Evolutionary conservation across 345 rosid genomes (phyloP), one percentile per base, ranked within the genome.

Genomic region (Syzygium oleosum): DNA sequence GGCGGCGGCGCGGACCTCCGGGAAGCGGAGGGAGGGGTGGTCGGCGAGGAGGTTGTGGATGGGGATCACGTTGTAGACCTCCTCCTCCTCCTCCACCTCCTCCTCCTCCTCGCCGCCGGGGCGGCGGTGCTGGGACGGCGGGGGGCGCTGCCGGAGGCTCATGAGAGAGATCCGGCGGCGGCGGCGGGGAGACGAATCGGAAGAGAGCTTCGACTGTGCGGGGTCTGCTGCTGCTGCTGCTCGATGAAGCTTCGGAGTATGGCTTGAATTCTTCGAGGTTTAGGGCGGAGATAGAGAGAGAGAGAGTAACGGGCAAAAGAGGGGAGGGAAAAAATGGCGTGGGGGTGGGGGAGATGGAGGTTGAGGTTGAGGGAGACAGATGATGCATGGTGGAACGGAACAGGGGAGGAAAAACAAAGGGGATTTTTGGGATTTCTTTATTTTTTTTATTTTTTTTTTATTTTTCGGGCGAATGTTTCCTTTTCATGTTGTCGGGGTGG

Each of bases 31-130:
- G 49, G 99, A 95, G 52, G 98, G 99, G 90, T 96, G 99, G 93
- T 96, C 99, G 14, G 99, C 98, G 83, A 95, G 96, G 89, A 96
- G 98, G 92, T 96, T 96, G 92, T 97, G 95, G 46, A 97, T 94
- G 14, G 99, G 99, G 79, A 97, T 96, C 19, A 97, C 94, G 92
- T 97, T 97, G 91, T 91, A 96, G 1, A 93, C 73, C 88, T 97
- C 96, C 49, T 94, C 95, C 51, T 90, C 94, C 46, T 5, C n/a
- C n/a, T n/a, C n/a, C n/a, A n/a, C 41, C 41, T 38, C 65, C 87
- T 97, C 96, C 43, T 93, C 95, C 43, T 91, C 95, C 5, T 5
- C 27, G 63, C 11, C 59, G 27, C 27, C 61, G 51, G 84, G 5
- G 52, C 52, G 58, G 59, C n/a, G 1, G 25, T 41, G 23, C 49